A percentile compares a stretch with the other conserved stretches of the same genome.
These are phyloP conservation scores for Trichophyton rubrum DNA, from an alignment of 2,329 filamentous ascomycete genomes.

Conservation along the genomic window DNA sequence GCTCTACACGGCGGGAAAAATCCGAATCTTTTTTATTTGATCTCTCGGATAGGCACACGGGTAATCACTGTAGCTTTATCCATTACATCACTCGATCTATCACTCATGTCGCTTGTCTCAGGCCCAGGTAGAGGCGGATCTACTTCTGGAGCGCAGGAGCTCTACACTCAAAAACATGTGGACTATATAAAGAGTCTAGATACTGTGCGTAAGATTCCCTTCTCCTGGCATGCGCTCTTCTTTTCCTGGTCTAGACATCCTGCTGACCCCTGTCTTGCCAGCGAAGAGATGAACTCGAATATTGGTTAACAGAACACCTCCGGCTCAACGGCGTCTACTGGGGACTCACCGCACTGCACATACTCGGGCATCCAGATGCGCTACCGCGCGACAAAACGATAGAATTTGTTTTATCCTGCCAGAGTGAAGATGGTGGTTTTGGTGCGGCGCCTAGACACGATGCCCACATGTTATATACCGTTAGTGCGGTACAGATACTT, in stretches of 20 bases:
- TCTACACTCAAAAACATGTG: slow-evolving; percentile 59
- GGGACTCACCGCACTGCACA: slow-evolving; percentile 79
- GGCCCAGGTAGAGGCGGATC: slow-evolving; percentile 44
- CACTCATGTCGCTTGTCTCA: slow-evolving; percentile 46
- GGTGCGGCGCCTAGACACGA: slow-evolving; percentile 90
- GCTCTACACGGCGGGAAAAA: no score
- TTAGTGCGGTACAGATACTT: slow-evolving; percentile 87
- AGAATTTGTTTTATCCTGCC: slow-evolving; percentile 89
- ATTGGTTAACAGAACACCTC: slow-evolving; percentile 94
- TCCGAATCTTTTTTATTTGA: no score
- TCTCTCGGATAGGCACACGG: not conserved
- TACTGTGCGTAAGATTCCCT: slow-evolving; percentile 44
- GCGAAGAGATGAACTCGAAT: slow-evolving; percentile 89
- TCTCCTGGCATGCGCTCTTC: not conserved
- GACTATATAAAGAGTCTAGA: slow-evolving; percentile 88
- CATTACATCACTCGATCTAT: not conserved
- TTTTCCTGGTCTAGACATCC: slow-evolving; percentile 10
- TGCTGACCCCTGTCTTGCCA: slow-evolving; percentile 22
- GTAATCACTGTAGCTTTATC: no score
- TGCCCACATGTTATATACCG: slow-evolving; percentile 89
- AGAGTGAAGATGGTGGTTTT: slow-evolving; percentile 80
- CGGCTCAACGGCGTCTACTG: slow-evolving; percentile 94
- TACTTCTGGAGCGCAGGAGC: slow-evolving; percentile 32
- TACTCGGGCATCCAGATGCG: slow-evolving; percentile 68
- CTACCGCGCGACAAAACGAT: slow-evolving; percentile 71